Conservation (phyloP, 2,329 filamentous ascomycete species). For the Pseudogymnoascus sp. region DNA sequence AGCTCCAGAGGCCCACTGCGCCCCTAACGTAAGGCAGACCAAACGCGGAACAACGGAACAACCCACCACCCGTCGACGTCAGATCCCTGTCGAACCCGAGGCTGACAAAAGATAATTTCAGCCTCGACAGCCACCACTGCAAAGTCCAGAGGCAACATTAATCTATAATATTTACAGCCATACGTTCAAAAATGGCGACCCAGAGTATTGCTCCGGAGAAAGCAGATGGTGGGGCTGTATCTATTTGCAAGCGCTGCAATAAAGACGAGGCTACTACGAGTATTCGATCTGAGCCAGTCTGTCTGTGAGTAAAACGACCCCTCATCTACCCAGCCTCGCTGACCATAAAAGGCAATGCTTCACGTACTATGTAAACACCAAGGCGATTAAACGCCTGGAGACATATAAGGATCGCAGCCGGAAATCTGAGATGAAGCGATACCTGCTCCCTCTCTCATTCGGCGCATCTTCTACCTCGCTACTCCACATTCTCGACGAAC, state of each 20-base stretch:
- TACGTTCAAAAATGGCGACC: neutral
- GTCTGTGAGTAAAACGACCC: slow-evolving; percentile 22
- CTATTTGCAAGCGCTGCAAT: slow-evolving; percentile 26
- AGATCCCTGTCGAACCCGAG: slow-evolving; percentile 3
- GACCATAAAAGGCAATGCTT: slow-evolving; percentile 62
- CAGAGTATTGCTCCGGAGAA: neutral
- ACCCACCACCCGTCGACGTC: neutral
- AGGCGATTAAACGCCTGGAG: slow-evolving; percentile 71
- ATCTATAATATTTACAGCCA: neutral
- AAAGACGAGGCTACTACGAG: slow-evolving; percentile 23
- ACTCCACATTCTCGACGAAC: slow-evolving; percentile 65
- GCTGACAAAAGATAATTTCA: slow-evolving; percentile 9
- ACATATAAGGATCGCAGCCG: slow-evolving; percentile 48
- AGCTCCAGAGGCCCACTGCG: slow-evolving; percentile 7
- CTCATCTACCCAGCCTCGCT: neutral
- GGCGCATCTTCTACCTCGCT: slow-evolving; percentile 74
- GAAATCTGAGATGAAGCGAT: slow-evolving; percentile 31
- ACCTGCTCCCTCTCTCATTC: slow-evolving; percentile 75
- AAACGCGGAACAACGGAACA: slow-evolving; percentile 2
- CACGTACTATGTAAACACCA: slow-evolving; percentile 65
- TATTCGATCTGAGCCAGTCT: slow-evolving; percentile 28
- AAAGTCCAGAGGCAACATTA: neutral
- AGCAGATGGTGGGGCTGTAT: neutral
- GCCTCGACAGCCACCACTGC: neutral
- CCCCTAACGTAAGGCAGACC: slow-evolving; percentile 7